Base-by-base conservation (phyloP, 306 rosid species). In the Rubus idaeus region DNA sequence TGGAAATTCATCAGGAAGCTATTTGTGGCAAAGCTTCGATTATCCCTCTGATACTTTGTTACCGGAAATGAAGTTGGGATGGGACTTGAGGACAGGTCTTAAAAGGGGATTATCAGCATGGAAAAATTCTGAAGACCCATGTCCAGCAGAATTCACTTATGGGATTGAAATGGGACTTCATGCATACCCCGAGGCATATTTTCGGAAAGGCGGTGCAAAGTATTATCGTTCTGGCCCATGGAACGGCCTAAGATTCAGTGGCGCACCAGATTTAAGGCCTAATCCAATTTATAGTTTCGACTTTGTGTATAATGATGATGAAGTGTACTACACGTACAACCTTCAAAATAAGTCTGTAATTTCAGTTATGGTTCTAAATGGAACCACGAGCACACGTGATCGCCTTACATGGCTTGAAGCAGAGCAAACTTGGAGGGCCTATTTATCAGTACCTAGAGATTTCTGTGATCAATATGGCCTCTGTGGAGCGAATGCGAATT, bases 1-100 rank as follows among this genome's bases (percentile, higher is more conserved):
- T 20, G 68, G 76, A 13, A 72, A 64, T 41, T 53, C 81, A 2
- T 60, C 49, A 45, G 82, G 64, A 53, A 41, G 44, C 17, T 78
- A 67, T 71, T 68, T 81, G 73, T 89, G 93, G 96, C 89, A 91
- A 55, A 86, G 93, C 79, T 89, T 87, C 60, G 93, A 91, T 51
- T 81, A 91, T 70, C 96, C 93, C 20, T 70, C 80, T 46, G 90
- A 89, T 37, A 84, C 93, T 42, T 60, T 86, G n/a, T 64, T 89
- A 39, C 92, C 89, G 2, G 86, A 77, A 37, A 87, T 86, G 93
- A 91, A 89, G 74, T 4, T 87, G 16, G 91, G 93, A 11, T 87
- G 88, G 89, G 80, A 89, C 77, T 78, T 80, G 3, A 79, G 71
- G 62, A 87, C 78, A 0, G 78, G 87, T 55, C 73, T 81, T 1